Conservation (phyloP, 2,329 filamentous ascomycete species). For the Cryoendolithus antarcticus region DNA sequence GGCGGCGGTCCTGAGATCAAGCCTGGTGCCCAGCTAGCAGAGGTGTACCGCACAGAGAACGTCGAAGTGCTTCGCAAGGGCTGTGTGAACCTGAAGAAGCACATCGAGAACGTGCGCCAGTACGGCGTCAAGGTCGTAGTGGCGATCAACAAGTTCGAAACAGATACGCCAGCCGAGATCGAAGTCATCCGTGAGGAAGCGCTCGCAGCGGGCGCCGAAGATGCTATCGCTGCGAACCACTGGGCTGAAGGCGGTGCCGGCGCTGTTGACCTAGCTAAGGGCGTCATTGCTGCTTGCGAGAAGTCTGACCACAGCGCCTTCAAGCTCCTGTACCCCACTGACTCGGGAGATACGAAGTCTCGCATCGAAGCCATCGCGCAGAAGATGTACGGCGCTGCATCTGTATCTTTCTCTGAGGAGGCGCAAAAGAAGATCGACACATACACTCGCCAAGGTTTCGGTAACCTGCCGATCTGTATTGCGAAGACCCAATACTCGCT, state of each 20-base stretch:
- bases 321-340: slow-evolving; percentile 71
- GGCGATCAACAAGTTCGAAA: slow-evolving; percentile 92
- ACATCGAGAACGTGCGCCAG: slow-evolving; percentile 76
- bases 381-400: slow-evolving; percentile 85
- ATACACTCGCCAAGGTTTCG: slow-evolving; percentile 84
- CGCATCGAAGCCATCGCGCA: slow-evolving; percentile 84
- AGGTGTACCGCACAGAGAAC: slow-evolving; percentile 88
- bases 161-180: slow-evolving; percentile 86
- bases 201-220: slow-evolving; percentile 80
- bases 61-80: slow-evolving; percentile 79
- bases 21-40: slow-evolving; percentile 70
- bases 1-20: slow-evolving; percentile 90
- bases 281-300: slow-evolving; percentile 68
- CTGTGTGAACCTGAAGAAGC: slow-evolving; percentile 90
- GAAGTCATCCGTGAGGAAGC: slow-evolving; percentile 82
- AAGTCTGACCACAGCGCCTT: slow-evolving; percentile 67
- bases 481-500: slow-evolving; percentile 98
- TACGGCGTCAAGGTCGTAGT: slow-evolving; percentile 93
- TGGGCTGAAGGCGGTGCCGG: slow-evolving; percentile 92
- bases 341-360: slow-evolving; percentile 62
- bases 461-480: slow-evolving; percentile 86
- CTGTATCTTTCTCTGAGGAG: slow-evolving; percentile 84
- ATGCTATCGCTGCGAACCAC: slow-evolving; percentile 88
- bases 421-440: slow-evolving; percentile 94
- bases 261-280: slow-evolving; percentile 76